Evolutionary conservation across 2,329 filamentous ascomycete genomes (phyloP).

Genomic region (Paecilomyces sp.): DNA sequence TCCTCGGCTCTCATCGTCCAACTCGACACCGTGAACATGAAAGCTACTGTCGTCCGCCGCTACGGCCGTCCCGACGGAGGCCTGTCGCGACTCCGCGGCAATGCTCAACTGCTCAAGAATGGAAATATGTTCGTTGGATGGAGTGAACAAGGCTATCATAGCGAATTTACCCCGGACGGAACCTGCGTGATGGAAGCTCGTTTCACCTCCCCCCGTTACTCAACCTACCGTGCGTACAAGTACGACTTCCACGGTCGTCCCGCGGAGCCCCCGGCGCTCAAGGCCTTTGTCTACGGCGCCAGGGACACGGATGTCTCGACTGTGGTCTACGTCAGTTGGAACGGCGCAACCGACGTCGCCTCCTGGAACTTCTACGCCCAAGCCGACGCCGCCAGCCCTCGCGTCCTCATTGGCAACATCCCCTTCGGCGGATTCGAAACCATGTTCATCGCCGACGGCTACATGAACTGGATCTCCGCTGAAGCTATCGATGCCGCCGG

Average conservation of each 20-base stretch:
- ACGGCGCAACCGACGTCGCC: slow-evolving; percentile 30
- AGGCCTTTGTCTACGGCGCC: slow-evolving; percentile 21
- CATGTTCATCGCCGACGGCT: slow-evolving; percentile 20
- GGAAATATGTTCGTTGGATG: slow-evolving; percentile 29
- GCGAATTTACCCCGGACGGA: slow-evolving; percentile 23
- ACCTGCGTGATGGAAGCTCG: slow-evolving; percentile 22
- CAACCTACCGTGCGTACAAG: slow-evolving; percentile 35
- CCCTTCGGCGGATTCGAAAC: slow-evolving; percentile 29
- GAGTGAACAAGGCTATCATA: slow-evolving; percentile 27
- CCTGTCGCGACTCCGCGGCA: slow-evolving; percentile 26
- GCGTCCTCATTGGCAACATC: slow-evolving; percentile 14
- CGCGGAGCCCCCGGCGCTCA: slow-evolving; percentile 19
- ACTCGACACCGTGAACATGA: slow-evolving; percentile 22
- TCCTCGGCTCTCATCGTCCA: slow-evolving; percentile 23
- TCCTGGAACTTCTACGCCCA: slow-evolving; percentile 26
- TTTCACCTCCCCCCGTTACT: slow-evolving; percentile 24
- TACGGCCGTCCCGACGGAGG: slow-evolving; percentile 25
- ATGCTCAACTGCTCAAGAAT: slow-evolving; percentile 25
- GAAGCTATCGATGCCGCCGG: slow-evolving; percentile 9
- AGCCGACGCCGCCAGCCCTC: slow-evolving; percentile 13
- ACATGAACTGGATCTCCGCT: slow-evolving; percentile 20
- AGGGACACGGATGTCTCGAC: slow-evolving; percentile 17
- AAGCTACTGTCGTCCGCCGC: slow-evolving; percentile 16
- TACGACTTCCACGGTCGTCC: slow-evolving; percentile 27
- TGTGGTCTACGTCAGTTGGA: slow-evolving; percentile 21